Evolutionary conservation across 2,329 filamentous ascomycete species (phyloP).

Genomic region (Aspergillus fumigatiaffinis): DNA sequence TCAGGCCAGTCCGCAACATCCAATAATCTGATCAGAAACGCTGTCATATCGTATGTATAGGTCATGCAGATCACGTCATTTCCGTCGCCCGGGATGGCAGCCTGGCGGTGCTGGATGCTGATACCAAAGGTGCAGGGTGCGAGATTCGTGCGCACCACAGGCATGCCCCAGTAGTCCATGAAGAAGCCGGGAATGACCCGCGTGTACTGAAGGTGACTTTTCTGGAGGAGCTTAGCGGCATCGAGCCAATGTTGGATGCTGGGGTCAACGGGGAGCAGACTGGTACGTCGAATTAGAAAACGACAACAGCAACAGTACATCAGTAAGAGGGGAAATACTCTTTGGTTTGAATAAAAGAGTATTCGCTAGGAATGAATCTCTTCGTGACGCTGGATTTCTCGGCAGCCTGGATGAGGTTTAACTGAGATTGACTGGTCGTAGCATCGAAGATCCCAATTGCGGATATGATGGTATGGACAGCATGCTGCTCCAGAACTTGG

Average conservation of each 20-base stretch:
- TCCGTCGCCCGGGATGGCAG: slow-evolving; percentile 50
- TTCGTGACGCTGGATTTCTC: slow-evolving; percentile 36
- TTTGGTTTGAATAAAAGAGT: slow-evolving; percentile 32
- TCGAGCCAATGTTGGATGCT: slow-evolving; percentile 30
- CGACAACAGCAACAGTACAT: background rate
- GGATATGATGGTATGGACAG: slow-evolving; percentile 46
- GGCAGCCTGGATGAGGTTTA: slow-evolving; percentile 46
- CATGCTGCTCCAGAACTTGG: slow-evolving; percentile 32
- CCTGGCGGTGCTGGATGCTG: slow-evolving; percentile 43
- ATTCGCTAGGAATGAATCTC: slow-evolving; percentile 44
- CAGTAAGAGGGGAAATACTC: slow-evolving; percentile 20
- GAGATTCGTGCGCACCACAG: slow-evolving; percentile 37
- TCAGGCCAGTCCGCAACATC: slow-evolving; percentile 45
- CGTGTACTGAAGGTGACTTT: slow-evolving; percentile 37
- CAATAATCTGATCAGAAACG: slow-evolving; percentile 42
- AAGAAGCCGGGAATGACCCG: slow-evolving; percentile 42
- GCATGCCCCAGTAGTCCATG: slow-evolving; percentile 45
- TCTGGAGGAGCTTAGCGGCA: slow-evolving; percentile 25
- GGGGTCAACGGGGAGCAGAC: slow-evolving; percentile 25
- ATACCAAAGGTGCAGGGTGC: slow-evolving; percentile 39
- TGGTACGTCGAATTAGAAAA: slow-evolving; percentile 2
- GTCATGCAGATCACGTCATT: slow-evolving; percentile 45
- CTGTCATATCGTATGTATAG: slow-evolving; percentile 48
- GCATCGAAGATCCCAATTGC: slow-evolving; percentile 33
- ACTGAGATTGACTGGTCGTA: slow-evolving; percentile 29